phyloP scores from a whole-genome alignment of 2,329 filamentous ascomycete genomes.

The Pleurostoma richardsiae region DNA sequence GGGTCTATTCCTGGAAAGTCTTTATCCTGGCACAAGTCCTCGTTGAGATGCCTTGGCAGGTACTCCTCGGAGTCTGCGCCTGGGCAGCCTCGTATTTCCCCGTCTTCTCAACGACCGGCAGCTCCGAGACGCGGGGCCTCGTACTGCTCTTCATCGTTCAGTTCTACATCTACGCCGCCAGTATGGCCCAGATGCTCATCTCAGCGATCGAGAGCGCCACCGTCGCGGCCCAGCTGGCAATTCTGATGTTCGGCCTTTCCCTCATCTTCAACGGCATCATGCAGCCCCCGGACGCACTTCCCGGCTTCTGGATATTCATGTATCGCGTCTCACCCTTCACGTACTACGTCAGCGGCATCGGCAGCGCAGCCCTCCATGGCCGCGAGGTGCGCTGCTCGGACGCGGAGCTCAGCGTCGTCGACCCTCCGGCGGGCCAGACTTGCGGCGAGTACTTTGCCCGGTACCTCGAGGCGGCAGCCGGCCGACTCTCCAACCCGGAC shows the following conservation, averaged over 20 bases:
- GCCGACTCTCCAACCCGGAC: conserved; percentile 35
- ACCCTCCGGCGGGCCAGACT: conserved; percentile 41
- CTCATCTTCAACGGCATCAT: conserved; percentile 53
- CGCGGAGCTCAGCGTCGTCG: conserved; percentile 43
- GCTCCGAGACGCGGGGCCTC: conserved; percentile 44
- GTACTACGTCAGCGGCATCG: conserved; percentile 60
- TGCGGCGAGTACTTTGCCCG: conserved; percentile 44
- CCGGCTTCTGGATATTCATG: conserved; percentile 69
- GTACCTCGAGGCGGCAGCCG: conserved; percentile 39
- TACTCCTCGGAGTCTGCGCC: not conserved
- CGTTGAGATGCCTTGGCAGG: conserved; percentile 1
- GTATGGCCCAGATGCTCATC: conserved; percentile 11
- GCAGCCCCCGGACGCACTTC: conserved; percentile 48
- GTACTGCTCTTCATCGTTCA: conserved; percentile 27
- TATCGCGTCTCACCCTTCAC: conserved; percentile 65
- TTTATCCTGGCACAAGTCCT: conserved; percentile 23
- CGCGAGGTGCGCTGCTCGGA: not conserved
- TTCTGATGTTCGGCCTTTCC: conserved; percentile 36
- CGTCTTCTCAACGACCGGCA: conserved; percentile 46
- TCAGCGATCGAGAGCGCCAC: conserved; percentile 1
- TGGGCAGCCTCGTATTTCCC: no score
- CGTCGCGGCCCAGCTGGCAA: not conserved
- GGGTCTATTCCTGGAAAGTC: conserved; percentile 42
- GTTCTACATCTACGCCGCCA: conserved; percentile 22
- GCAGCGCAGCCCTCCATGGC: conserved; percentile 18